phyloP scores from a whole-genome alignment of 2,329 filamentous ascomycete species.

The Hypoxylon sp. region DNA sequence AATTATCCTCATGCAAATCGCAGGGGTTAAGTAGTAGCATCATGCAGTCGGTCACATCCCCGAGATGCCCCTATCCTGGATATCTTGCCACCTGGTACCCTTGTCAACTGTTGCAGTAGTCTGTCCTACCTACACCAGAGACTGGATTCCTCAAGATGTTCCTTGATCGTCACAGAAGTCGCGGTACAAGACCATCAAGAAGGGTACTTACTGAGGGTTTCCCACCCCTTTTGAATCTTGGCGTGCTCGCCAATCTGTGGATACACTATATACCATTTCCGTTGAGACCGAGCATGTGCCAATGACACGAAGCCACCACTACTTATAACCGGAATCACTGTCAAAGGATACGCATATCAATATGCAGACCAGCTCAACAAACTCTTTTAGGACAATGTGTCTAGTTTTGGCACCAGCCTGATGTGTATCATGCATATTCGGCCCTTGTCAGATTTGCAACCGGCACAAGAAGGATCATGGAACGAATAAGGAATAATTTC shows the following conservation, averaged over 20 bases:
- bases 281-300: slow-evolving; percentile 18
- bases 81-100: slow-evolving; percentile 41
- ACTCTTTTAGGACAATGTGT: slow-evolving; percentile 16
- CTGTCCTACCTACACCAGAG: slow-evolving; percentile 29
- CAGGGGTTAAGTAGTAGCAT: slow-evolving; percentile 25
- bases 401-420: slow-evolving; percentile 27
- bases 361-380: slow-evolving; percentile 16
- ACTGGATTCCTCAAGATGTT: slow-evolving; percentile 26
- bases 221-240: slow-evolving; percentile 22
- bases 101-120: slow-evolving; percentile 14
- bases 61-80: slow-evolving; percentile 32
- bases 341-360: slow-evolving; percentile 18
- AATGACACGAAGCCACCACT: slow-evolving; percentile 20
- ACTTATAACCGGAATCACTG: slow-evolving; percentile 15
- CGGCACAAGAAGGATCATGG: slow-evolving; percentile 24
- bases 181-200: slow-evolving; percentile 36
- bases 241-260: slow-evolving; percentile 40
- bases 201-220: slow-evolving; percentile 6
- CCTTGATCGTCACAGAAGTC: slow-evolving; percentile 39
- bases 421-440: slow-evolving; percentile 40
- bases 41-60: slow-evolving; percentile 31
- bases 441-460: slow-evolving; percentile 38
- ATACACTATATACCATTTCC: slow-evolving; percentile 25
- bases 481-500: slow-evolving; percentile 36
- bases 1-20: slow-evolving; percentile 23